Conservation (phyloP, 2,329 filamentous ascomycete genomes). For the Cordyceps sp. region DNA sequence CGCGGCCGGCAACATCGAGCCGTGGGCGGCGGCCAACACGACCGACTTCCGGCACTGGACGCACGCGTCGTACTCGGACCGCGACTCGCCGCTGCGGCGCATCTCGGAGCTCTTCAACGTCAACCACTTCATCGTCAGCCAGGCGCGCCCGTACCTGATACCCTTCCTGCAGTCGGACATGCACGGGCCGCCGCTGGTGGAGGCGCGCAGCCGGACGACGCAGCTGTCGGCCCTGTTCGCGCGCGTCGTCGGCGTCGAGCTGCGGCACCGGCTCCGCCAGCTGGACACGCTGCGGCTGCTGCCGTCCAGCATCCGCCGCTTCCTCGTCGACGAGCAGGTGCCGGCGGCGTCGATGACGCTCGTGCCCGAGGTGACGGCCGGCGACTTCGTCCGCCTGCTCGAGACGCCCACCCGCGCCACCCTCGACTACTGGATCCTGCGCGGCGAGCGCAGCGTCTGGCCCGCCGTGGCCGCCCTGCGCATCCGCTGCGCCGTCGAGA, state of each 20-base stretch:
- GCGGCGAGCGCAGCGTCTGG: conserved; percentile 82
- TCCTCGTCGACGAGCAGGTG: conserved; percentile 69
- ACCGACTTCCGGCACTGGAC: conserved; percentile 52
- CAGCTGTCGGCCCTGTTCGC: conserved; percentile 42
- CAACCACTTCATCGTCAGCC: conserved; percentile 88
- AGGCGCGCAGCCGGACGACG: conserved; percentile 39
- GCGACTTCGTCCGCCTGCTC: conserved; percentile 64
- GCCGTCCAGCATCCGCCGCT: conserved; percentile 51
- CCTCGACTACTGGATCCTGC: conserved; percentile 69
- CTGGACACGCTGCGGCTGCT: conserved; percentile 63
- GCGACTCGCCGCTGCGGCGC: conserved; percentile 47
- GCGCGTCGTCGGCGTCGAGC: conserved; percentile 56
- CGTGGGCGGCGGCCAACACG: conserved; percentile 52
- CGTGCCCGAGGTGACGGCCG: conserved; percentile 58
- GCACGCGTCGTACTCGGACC: conserved; percentile 46
- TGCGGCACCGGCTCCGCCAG: conserved; percentile 67
- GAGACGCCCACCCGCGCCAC: conserved; percentile 64
- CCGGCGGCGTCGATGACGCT: conserved; percentile 66
- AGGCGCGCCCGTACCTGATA: conserved; percentile 77
- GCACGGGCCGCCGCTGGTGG: conserved; percentile 52
- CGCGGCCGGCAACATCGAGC: conserved; percentile 51
- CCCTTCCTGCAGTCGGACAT: conserved; percentile 72
- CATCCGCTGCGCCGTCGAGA: conserved; percentile 70
- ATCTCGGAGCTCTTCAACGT: conserved; percentile 79
- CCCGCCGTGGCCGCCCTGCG: conserved; percentile 70